A percentile compares a stretch with the other conserved stretches of the same genome.
Evolutionary conservation across 78 protist species (phyloP).

Genomic region (Dictyostelium purpureum): DNA sequence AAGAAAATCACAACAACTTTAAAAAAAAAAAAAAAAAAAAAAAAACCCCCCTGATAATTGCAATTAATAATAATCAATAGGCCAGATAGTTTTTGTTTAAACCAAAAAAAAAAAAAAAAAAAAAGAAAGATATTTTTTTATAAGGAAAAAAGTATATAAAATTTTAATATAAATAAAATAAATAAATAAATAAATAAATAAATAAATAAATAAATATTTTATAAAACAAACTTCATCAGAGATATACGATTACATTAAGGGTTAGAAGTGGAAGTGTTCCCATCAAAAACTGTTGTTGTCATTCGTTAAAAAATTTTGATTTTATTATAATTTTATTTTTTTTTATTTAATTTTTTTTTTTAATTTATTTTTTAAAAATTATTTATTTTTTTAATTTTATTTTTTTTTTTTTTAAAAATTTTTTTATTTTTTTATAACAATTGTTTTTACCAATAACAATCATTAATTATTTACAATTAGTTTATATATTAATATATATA

Average conservation of each 20-base stretch:
- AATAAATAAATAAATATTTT: background rate
- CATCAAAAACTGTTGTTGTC: too few species aligned
- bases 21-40: background rate
- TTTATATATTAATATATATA: too few species aligned
- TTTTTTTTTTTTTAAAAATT: background rate
- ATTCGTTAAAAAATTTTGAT: background rate
- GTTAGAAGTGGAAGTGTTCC: too few species aligned
- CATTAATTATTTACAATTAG: too few species aligned
- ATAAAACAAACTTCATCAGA: background rate
- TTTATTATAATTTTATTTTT: too few species aligned
- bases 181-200: background rate
- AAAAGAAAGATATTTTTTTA: background rate
- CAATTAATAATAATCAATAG: background rate
- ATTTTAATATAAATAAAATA: too few species aligned
- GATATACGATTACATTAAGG: background rate
- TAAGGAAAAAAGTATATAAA: background rate
- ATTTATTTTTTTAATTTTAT: background rate
- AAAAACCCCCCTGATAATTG: background rate
- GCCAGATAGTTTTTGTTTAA: too few species aligned
- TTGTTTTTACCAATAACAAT: too few species aligned
- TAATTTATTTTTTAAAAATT: background rate
- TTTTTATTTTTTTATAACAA: too few species aligned
- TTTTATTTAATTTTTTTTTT: background rate
- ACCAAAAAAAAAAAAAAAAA: background rate
- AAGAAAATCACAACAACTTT: slow-evolving; percentile 11